These are phyloP conservation scores for Coffea humblotiana DNA, from an alignment of 305 asterid genomes.

Conservation along the genomic window DNA sequence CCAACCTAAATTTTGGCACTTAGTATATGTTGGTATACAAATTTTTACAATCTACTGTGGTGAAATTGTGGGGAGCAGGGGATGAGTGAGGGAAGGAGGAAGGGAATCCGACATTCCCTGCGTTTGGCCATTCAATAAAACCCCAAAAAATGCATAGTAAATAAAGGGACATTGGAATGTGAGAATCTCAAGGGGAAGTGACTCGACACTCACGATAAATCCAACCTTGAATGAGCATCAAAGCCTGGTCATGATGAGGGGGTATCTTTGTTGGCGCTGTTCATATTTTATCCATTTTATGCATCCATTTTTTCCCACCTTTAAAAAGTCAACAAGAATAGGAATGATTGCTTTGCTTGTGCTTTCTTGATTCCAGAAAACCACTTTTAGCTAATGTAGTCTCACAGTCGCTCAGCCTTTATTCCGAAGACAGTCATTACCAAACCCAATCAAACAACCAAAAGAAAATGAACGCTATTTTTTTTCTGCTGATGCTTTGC, in stretches of 20 bases:
- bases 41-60: constrained; percentile 4
- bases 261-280: background rate
- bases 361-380: background rate
- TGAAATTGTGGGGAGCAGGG: background rate
- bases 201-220: constrained; percentile 51
- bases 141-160: constrained; percentile 39
- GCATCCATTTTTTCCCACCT: background rate
- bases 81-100: constrained; percentile 44
- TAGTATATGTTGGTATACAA: constrained; percentile 8
- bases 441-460: background rate
- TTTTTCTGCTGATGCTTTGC: background rate
- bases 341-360: background rate
- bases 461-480: no score
- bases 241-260: constrained; percentile 9
- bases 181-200: constrained; percentile 61
- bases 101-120: constrained; percentile 93
- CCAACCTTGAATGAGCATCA: constrained; percentile 30
- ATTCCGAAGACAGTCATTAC: background rate
- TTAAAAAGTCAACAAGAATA: background rate
- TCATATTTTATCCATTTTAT: background rate
- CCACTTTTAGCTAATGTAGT: no score
- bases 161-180: constrained; percentile 42
- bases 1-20: constrained; percentile 9
- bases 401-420: background rate
- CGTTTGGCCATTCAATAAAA: constrained; percentile 77